These are phyloP conservation scores for Pyrenochaeta sp. DNA, from an alignment of 2,329 filamentous ascomycete species.

Conservation along the genomic window DNA sequence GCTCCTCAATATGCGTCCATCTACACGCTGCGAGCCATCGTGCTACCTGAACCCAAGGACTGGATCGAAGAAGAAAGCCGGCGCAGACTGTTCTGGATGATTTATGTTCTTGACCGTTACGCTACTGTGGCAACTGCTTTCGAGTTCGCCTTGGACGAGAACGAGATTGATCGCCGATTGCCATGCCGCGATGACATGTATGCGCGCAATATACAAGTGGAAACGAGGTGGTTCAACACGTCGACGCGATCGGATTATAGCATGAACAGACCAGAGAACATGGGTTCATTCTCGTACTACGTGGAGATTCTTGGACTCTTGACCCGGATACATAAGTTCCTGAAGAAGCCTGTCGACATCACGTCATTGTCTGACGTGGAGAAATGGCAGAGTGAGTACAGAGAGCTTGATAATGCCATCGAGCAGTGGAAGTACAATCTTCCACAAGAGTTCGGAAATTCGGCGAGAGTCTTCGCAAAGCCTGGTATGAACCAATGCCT, in stretches of 20 bases:
- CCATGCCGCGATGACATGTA: constrained; percentile 90
- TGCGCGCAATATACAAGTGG: constrained; percentile 81
- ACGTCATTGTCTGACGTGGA: constrained; percentile 84
- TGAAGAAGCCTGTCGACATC: constrained; percentile 90
- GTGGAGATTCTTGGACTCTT: constrained; percentile 89
- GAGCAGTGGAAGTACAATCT: constrained; percentile 85
- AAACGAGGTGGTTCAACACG: constrained; percentile 79
- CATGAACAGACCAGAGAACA: constrained; percentile 76
- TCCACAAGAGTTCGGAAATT: constrained; percentile 84
- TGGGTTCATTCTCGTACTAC: constrained; percentile 89
- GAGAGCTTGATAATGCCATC: constrained; percentile 81
- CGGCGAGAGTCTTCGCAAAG: constrained; percentile 74
- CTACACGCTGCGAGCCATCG: constrained; percentile 85
- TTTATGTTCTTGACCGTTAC: constrained; percentile 89
- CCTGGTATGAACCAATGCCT: constrained; percentile 71
- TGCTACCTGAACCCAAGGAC: constrained; percentile 81
- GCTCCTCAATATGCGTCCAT: constrained; percentile 85
- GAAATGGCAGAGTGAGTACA: constrained; percentile 87
- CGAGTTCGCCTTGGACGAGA: constrained; percentile 87
- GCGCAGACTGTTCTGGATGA: constrained; percentile 90
- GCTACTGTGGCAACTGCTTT: constrained; percentile 91
- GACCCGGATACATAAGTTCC: constrained; percentile 85
- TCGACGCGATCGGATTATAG: constrained; percentile 65
- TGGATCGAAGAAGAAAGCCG: constrained; percentile 92
- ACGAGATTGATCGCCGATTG: constrained; percentile 85